Evolutionary conservation across 2,329 filamentous ascomycete genomes (phyloP), one percentile per base, ranked within the genome.

Genomic region (Polychaeton citri): DNA sequence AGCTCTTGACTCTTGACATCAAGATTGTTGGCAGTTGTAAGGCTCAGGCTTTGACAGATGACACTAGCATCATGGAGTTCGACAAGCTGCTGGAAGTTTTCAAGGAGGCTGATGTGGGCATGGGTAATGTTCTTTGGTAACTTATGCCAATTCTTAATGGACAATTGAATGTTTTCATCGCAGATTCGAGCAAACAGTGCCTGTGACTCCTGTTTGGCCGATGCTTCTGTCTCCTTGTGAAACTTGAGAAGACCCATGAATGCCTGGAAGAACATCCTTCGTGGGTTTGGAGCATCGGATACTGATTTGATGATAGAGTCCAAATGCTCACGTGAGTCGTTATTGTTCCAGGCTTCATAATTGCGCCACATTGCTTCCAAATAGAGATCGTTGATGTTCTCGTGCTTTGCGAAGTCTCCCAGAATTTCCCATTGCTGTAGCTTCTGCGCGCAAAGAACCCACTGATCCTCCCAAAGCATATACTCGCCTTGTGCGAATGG

Each of bases 381-480:
- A 21, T 95, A 76, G 34, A 99, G 74, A 55, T 99, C 90, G 53
- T 95, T 93, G 61, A 95, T 81, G 53, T 98, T 98, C 56, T 99
- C 92, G 51, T 98, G 90, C 61, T 98, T 98, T 3, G 90, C 87
- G 53, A 96, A 96, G 50, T 99, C 92, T 43, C 86, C 85, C 21
- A 99, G 62, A 38, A 99, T 88, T 50, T 99, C 90, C 90, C 90
- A 99, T 55, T 98, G 92, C 58, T 98, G 92, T 32, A 99, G 69
- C 62, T 98, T 98, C 62, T 96, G 86, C 0, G 88, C 90, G 57
- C 90, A 98, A 34, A 95, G 72, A 30, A 98, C 79, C 90, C 90
- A 99, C 50, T 98, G 92, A 54, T 99, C 90, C 61, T 99, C 90
- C 90, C 90, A 99, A 1, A 99, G 72, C 74, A 93, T 95, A 61